Base-by-base conservation (phyloP, 345 rosid genomes). In the Eucalyptus microcorys region DNA sequence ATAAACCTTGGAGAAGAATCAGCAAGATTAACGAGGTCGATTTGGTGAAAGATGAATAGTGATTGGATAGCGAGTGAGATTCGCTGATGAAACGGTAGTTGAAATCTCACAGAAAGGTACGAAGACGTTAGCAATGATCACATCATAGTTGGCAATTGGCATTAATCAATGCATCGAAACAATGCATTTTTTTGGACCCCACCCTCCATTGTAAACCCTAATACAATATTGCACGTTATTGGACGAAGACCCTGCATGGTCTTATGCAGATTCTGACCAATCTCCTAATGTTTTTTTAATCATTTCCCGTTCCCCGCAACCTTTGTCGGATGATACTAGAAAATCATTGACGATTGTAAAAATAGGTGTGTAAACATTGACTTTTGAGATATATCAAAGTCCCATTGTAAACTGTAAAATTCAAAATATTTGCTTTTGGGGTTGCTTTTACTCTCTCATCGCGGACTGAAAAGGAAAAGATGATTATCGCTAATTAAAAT, bases 71-170 rank as follows among this genome's bases (percentile, higher is more conserved):
- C n/a, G 87, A 86, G 61, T 86, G 66, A 50, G 87, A 86, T 86
- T 86, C 87, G 89, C 86, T 88, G 89, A 88, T 83, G 86, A 88
- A 53, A 88, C 21, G 68, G 89, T 52, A 68, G 86, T 88, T 88
- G 89, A n/a, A 37, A 40, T 42, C 22, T 27, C 86, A 71, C 47
- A 49, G 85, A 22, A 45, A 48, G 59, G n/a, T 10, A 55, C 87
- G 43, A 52, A 86, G 30, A 40, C 49, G 87, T 40, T 86, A 34
- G 87, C 76, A 11, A 86, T 64, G 88, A 87, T 52, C 76, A 43
- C 64, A 42, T 87, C 76, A 43, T 22, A 11, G 61, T 22, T 24
- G 71, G 45, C 61, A 10, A 55, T 13, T 50, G 57, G 43, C n/a
- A 32, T 34, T 24, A 86, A 86, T 86, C 42, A 34, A 37, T 47